Evolutionary conservation across 2,329 filamentous ascomycete genomes (phyloP).

Genomic region (Colletotrichum filicis): DNA sequence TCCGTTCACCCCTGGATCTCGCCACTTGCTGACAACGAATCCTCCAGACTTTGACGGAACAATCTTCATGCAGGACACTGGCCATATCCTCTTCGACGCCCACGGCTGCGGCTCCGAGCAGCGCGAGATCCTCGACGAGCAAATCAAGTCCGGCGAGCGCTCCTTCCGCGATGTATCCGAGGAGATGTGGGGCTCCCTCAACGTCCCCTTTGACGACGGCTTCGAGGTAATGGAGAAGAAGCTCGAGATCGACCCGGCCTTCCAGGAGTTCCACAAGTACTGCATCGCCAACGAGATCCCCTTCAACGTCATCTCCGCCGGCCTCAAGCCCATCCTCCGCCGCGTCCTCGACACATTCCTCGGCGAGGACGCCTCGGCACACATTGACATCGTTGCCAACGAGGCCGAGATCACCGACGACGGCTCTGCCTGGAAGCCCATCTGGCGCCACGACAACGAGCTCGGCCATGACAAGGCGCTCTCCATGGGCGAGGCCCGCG

Average conservation of each 20-base stretch:
- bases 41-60: conserved; percentile 74
- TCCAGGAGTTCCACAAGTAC: conserved; percentile 72
- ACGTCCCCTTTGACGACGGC: conserved; percentile 74
- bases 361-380: conserved; percentile 66
- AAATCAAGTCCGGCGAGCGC: conserved; percentile 73
- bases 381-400: conserved; percentile 76
- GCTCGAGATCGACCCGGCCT: conserved; percentile 72
- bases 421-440: conserved; percentile 70
- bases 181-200: conserved; percentile 76
- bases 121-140: conserved; percentile 67
- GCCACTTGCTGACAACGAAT: conserved; percentile 32
- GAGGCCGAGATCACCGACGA: conserved; percentile 69
- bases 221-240: conserved; percentile 72
- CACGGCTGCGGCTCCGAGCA: conserved; percentile 70
- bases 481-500: conserved; percentile 71
- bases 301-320: conserved; percentile 77
- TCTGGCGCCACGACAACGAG: conserved; percentile 74
- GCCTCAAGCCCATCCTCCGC: conserved; percentile 71
- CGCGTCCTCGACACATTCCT: conserved; percentile 73
- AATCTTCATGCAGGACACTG: conserved; percentile 78
- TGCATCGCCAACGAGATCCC: conserved; percentile 71
- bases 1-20: neutral
- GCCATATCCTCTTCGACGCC: conserved; percentile 75
- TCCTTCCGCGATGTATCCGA: conserved; percentile 78
- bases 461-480: conserved; percentile 75